Percentiles rank a stretch among this genome's conserved stretches.
Evolutionary conservation across 305 asterid species (phyloP).

Genomic region (Fraxinus sp.): DNA sequence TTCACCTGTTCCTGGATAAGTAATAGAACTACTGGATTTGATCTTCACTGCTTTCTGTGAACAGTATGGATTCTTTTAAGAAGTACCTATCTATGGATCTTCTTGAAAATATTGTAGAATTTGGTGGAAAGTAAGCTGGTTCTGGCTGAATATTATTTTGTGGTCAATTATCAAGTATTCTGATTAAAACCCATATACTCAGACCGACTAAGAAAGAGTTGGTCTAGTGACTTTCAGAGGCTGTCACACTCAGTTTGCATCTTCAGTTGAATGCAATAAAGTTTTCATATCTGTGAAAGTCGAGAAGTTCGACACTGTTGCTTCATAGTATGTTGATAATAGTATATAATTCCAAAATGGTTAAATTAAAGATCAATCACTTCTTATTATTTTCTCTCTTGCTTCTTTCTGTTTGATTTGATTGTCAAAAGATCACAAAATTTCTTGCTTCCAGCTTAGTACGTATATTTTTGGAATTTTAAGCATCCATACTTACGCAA

Average conservation of each 20-base stretch:
- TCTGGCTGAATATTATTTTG: not conserved
- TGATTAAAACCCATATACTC: not conserved
- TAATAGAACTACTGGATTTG: not conserved
- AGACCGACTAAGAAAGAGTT: not conserved
- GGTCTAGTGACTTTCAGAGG: not conserved
- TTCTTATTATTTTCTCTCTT: not conserved
- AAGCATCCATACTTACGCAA: not conserved
- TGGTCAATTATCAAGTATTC: not conserved
- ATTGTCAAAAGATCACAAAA: not conserved
- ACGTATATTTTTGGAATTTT: not conserved
- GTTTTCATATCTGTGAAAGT: not conserved
- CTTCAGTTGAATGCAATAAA: not conserved
- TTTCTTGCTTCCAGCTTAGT: not conserved
- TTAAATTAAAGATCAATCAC: not conserved
- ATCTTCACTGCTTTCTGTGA: not conserved
- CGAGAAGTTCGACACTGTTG: not conserved
- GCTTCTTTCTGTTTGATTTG: not conserved
- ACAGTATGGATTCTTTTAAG: not conserved
- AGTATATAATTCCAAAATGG: not conserved
- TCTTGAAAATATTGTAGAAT: not conserved
- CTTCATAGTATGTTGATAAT: not conserved
- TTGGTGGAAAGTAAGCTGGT: not conserved
- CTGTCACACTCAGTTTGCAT: not conserved
- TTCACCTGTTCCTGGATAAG: not conserved
- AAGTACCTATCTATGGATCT: not conserved